These are phyloP conservation scores for Leccinum obscurum DNA, from an alignment of 768 basidiomycete genomes.

Conservation along the genomic window DNA sequence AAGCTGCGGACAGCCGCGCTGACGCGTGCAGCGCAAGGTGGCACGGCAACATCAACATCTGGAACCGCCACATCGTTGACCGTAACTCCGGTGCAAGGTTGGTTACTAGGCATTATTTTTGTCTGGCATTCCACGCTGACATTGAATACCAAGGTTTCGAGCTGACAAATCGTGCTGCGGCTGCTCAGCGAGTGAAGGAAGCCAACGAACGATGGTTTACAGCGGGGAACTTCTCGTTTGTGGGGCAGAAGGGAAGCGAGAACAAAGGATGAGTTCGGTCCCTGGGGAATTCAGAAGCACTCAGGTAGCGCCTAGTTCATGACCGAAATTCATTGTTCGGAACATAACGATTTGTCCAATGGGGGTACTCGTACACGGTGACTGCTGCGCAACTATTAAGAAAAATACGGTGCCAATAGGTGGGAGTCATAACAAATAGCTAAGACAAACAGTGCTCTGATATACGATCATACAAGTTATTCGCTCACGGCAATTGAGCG, in stretches of 20 bases:
- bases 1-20: constrained; percentile 86
- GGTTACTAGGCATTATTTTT: constrained; percentile 15
- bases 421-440: constrained; percentile 2
- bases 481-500: constrained; percentile 30
- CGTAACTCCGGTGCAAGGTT: constrained; percentile 95
- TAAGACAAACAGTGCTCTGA: not conserved
- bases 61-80: constrained; percentile 91
- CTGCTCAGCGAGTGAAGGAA: constrained; percentile 85
- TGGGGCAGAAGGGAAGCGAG: constrained; percentile 53
- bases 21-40: constrained; percentile 65
- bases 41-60: constrained; percentile 54
- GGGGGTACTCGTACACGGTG: constrained; percentile 15
- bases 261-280: constrained; percentile 22
- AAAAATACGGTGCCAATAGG: constrained; percentile 21
- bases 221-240: constrained; percentile 78
- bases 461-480: constrained; percentile 3
- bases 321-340: constrained; percentile 2
- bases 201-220: constrained; percentile 98
- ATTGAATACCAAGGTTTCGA: constrained; percentile 68
- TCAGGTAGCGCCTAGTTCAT: not conserved
- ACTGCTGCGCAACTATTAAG: constrained; percentile 13
- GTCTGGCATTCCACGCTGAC: constrained; percentile 13
- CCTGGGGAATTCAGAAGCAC: not conserved
- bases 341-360: constrained; percentile 8
- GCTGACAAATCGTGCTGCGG: constrained; percentile 87